Evolutionary conservation across 1,139 yeast species (phyloP).

Genomic region (Hyphopichia pseudoburtonii): DNA sequence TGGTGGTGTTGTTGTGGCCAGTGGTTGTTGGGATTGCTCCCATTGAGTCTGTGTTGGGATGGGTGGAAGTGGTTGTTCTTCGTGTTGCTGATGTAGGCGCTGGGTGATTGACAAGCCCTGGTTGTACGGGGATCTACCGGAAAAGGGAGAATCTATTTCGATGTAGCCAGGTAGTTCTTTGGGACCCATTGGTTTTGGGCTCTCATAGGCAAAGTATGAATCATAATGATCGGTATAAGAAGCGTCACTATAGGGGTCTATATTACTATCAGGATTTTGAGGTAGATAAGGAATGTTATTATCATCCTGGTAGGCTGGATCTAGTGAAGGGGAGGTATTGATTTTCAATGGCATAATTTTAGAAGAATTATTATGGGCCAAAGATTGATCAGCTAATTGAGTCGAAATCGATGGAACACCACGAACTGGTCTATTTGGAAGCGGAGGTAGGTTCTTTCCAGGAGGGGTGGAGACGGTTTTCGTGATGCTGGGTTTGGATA

Average conservation of each 20-base stretch:
- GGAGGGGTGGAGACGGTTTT: conserved; percentile 1
- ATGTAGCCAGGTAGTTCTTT: conserved; percentile 39
- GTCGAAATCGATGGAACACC: conserved; percentile 1
- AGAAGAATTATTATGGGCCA: background rate
- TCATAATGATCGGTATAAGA: conserved; percentile 1
- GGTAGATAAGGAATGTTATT: background rate
- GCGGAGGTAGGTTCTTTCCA: background rate
- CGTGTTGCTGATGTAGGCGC: no score
- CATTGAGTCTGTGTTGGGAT: no score
- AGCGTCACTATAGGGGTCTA: background rate
- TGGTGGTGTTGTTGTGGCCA: background rate
- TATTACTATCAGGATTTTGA: background rate
- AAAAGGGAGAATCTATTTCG: conserved; percentile 3
- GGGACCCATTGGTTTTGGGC: conserved; percentile 47
- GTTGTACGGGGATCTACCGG: no score
- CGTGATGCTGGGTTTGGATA: background rate
- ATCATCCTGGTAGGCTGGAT: background rate
- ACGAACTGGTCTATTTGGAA: background rate
- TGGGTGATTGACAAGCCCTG: no score
- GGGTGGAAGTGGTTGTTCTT: background rate
- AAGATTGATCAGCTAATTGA: background rate
- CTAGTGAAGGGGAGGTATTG: conserved; percentile 3
- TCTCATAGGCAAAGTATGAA: conserved; percentile 18
- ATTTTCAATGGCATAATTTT: background rate
- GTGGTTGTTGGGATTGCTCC: background rate